Conservation (phyloP, 2,329 filamentous ascomycete genomes). For the Stachybotrys chlorohalonatus region DNA sequence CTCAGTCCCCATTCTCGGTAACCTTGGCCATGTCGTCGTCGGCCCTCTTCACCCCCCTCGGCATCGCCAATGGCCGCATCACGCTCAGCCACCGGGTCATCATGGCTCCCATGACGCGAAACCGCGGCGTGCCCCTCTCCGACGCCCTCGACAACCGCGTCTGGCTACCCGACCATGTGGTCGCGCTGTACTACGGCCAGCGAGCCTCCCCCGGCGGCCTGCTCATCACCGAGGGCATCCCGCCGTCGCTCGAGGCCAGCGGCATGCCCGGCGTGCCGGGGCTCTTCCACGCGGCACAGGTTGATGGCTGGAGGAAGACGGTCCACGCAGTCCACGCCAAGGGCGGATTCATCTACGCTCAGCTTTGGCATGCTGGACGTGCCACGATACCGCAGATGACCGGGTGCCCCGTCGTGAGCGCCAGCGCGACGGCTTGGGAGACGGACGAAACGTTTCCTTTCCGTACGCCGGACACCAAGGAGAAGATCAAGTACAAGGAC, state of each 20-base stretch:
- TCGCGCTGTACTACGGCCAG: conserved; percentile 34
- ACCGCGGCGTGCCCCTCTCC: conserved; percentile 36
- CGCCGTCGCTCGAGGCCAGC: conserved; percentile 32
- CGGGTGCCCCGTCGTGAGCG: conserved; percentile 24
- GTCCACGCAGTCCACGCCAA: conserved; percentile 53
- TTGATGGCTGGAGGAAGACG: conserved; percentile 48
- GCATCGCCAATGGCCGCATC: conserved; percentile 31
- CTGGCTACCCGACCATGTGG: conserved; percentile 34
- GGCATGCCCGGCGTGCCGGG: conserved; percentile 42
- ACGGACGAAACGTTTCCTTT: conserved; percentile 30
- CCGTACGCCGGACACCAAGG: conserved; percentile 23
- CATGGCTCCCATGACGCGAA: conserved; percentile 43
- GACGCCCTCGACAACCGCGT: conserved; percentile 33
- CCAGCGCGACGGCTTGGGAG: conserved; percentile 33
- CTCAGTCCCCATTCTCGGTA: too few species aligned
- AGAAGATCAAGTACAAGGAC: conserved; percentile 28
- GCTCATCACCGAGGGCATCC: conserved; percentile 35
- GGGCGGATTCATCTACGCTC: conserved; percentile 50
- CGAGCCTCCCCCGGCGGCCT: conserved; percentile 30
- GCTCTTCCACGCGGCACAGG: conserved; percentile 45
- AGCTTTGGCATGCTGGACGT: conserved; percentile 42
- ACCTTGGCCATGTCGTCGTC: background rate
- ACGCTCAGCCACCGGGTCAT: conserved; percentile 41
- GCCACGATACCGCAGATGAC: conserved; percentile 25
- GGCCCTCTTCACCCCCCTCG: conserved; percentile 21